phyloP scores from a whole-genome alignment of 169 alveolate species.

The Plasmodium berghei region DNA sequence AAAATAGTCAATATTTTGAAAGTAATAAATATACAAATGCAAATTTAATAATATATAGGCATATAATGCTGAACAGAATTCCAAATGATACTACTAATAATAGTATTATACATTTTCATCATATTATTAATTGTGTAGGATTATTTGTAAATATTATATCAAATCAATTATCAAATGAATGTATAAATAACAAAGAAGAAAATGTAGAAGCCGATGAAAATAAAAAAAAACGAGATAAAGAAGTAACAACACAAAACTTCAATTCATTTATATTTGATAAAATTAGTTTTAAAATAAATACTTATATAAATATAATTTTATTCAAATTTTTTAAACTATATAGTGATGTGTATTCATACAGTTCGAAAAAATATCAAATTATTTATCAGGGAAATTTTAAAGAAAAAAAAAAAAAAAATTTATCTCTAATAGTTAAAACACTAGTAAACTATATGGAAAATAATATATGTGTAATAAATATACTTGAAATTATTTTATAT shows the following conservation, averaged over 20 bases:
- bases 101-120: conserved; percentile 15
- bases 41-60: conserved; percentile 40
- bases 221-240: background rate
- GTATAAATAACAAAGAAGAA: background rate
- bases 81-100: conserved; percentile 2
- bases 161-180: conserved; percentile 8
- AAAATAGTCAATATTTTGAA: background rate
- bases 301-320: conserved; percentile 41
- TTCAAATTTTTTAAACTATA: conserved; percentile 47
- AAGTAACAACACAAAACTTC: background rate
- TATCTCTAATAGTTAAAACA: conserved; percentile 22
- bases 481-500: conserved; percentile 60
- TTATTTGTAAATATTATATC: conserved; percentile 38
- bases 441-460: conserved; percentile 24
- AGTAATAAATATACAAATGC: conserved; percentile 24
- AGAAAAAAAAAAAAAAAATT: conserved; percentile 10
- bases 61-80: conserved; percentile 27
- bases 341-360: conserved; percentile 40
- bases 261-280: conserved; percentile 11
- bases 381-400: conserved; percentile 1
- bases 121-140: conserved; percentile 37
- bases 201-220: too few species aligned
- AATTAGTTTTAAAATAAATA: conserved; percentile 36
- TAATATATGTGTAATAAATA: conserved; percentile 45
- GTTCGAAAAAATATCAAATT: conserved; percentile 14